Evolutionary conservation across 306 rosid genomes (phyloP).

Genomic region (Aeschynomene evenia): DNA sequence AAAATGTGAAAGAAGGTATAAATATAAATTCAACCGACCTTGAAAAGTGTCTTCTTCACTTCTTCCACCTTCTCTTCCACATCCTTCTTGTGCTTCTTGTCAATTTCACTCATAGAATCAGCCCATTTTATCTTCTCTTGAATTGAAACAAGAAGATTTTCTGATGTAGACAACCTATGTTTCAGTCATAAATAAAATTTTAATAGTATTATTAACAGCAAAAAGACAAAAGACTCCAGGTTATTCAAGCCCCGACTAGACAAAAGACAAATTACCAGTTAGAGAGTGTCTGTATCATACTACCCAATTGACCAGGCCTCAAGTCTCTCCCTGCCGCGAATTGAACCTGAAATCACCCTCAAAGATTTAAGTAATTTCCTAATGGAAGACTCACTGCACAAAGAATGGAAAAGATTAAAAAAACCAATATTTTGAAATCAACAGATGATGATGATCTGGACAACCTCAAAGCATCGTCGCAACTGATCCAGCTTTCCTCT

Average conservation of each 20-base stretch:
- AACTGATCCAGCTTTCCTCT: slow-evolving; percentile 94
- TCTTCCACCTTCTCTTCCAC: slow-evolving; percentile 88
- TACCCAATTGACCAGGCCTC: slow-evolving; percentile 92
- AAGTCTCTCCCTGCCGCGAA: slow-evolving; percentile 98
- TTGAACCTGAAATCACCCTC: slow-evolving; percentile 68
- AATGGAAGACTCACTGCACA: not conserved
- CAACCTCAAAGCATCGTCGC: slow-evolving; percentile 90
- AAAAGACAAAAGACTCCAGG: not conserved
- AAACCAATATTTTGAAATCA: not conserved
- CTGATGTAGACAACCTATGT: slow-evolving; percentile 81
- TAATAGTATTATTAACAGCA: not conserved
- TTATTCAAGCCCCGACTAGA: slow-evolving; percentile 3
- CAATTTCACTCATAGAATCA: slow-evolving; percentile 72
- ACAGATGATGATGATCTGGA: slow-evolving; percentile 29
- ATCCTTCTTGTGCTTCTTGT: slow-evolving; percentile 86
- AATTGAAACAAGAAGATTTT: slow-evolving; percentile 74
- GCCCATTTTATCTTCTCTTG: slow-evolving; percentile 99
- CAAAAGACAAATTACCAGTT: slow-evolving; percentile 59
- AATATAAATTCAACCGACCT: slow-evolving; percentile 81
- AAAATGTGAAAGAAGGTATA: slow-evolving; percentile 4
- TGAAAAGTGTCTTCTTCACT: slow-evolving; percentile 76
- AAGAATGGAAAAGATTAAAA: not conserved
- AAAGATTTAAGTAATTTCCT: slow-evolving; percentile 25
- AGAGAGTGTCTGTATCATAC: slow-evolving; percentile 86
- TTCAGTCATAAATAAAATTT: slow-evolving; percentile 27